Conservation (phyloP, 1,284 basidiomycete species). For the Ustilago shanxiensis region DNA sequence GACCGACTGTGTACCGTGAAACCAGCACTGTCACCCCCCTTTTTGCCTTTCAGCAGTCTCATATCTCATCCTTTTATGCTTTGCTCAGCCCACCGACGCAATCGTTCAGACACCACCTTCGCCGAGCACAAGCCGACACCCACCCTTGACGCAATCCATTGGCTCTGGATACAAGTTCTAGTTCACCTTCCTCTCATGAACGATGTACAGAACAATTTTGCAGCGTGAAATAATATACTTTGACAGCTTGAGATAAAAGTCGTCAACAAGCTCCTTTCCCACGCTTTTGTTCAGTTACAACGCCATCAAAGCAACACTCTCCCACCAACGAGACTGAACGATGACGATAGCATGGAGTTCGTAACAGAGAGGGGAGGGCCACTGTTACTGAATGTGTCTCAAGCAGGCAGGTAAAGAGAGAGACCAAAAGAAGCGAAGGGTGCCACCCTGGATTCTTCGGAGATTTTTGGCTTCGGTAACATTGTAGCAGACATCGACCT, state of each 20-base stretch:
- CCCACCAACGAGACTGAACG: not conserved
- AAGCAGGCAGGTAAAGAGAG: not conserved
- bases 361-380: not conserved
- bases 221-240: no score
- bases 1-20: constrained; percentile 7
- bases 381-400: not conserved
- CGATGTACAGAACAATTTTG: no score
- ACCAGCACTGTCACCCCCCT: not conserved
- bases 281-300: not conserved
- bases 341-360: not conserved
- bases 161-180: not conserved
- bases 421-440: constrained; percentile 5
- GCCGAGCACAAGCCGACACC: constrained; percentile 12
- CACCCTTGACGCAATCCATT: not conserved
- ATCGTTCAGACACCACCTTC: not conserved
- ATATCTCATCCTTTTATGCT: not conserved
- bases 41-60: not conserved
- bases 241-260: not conserved
- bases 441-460: constrained; percentile 29
- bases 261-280: not conserved
- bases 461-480: constrained; percentile 10
- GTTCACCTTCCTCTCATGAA: not conserved
- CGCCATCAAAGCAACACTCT: not conserved
- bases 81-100: constrained; percentile 5
- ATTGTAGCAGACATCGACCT: not conserved